Conservation (phyloP, 192 early-diverging fungal species). For the Podila horticola region DNA sequence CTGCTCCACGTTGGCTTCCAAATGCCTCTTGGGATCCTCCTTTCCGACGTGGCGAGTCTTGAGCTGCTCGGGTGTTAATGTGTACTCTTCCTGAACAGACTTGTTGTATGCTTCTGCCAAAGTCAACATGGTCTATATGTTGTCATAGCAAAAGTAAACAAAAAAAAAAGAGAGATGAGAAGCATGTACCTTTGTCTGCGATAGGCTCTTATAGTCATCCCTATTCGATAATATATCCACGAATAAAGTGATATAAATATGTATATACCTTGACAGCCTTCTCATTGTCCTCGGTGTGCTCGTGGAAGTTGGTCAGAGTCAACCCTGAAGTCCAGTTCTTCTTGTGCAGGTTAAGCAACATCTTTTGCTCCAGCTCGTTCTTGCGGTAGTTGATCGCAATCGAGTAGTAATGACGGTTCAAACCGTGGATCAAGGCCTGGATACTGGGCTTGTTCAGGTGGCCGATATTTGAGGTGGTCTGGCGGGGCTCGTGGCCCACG, state of each 20-base stretch:
- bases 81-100: conserved; percentile 96
- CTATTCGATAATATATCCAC: neutral
- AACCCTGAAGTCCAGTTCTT: conserved; percentile 99
- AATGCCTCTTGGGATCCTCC: conserved; percentile 99
- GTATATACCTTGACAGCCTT: conserved; percentile 80
- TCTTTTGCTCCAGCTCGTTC: conserved; percentile 99
- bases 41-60: conserved; percentile 99
- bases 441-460: conserved; percentile 98
- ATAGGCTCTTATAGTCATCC: neutral
- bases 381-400: conserved; percentile 99
- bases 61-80: conserved; percentile 92
- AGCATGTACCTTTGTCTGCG: neutral
- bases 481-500: conserved; percentile 92
- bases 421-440: conserved; percentile 96
- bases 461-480: conserved; percentile 99
- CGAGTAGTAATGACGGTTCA: conserved; percentile 99
- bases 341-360: conserved; percentile 99
- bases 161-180: neutral
- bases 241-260: neutral
- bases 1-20: conserved; percentile 92
- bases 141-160: neutral
- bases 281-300: conserved; percentile 87
- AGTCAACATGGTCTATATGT: conserved; percentile 79
- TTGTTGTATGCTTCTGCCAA: conserved; percentile 97
- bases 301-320: conserved; percentile 80